Conservation (phyloP, 768 basidiomycete species). For the Trametes sanguinea region DNA sequence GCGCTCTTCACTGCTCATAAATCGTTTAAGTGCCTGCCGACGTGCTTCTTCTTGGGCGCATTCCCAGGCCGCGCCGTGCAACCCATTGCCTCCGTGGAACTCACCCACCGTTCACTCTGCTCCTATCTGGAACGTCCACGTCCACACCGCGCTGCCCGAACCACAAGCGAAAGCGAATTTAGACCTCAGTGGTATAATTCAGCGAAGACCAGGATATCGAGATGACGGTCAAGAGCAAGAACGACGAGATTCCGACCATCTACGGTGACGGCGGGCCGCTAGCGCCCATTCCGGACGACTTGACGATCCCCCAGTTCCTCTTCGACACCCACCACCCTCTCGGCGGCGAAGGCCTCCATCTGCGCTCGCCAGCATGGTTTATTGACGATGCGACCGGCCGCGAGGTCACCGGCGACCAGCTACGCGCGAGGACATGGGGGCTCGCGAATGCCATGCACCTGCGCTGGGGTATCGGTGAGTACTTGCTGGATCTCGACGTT, state of each 20-base stretch:
- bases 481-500: not conserved
- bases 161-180: too few species aligned
- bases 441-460: constrained; percentile 49
- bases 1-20: too few species aligned
- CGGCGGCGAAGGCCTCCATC: constrained; percentile 34
- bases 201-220: not conserved
- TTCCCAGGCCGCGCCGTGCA: too few species aligned
- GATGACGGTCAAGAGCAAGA: not conserved
- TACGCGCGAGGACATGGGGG: constrained; percentile 47
- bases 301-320: constrained; percentile 56
- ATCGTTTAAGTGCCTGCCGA: too few species aligned
- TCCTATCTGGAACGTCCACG: too few species aligned
- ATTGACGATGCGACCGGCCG: constrained; percentile 53
- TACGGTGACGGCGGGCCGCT: constrained; percentile 27
- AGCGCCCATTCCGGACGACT: constrained; percentile 48
- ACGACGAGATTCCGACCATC: constrained; percentile 14
- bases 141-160: too few species aligned
- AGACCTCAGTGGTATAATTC: too few species aligned
- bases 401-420: constrained; percentile 42
- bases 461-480: constrained; percentile 47
- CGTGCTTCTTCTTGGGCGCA: too few species aligned
- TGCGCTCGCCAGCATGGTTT: constrained; percentile 40
- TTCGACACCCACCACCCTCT: constrained; percentile 47
- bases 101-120: too few species aligned
- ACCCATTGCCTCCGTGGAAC: too few species aligned